These are phyloP conservation scores for Talaromyces sp. DNA, from an alignment of 2,329 filamentous ascomycete species.

Conservation along the genomic window DNA sequence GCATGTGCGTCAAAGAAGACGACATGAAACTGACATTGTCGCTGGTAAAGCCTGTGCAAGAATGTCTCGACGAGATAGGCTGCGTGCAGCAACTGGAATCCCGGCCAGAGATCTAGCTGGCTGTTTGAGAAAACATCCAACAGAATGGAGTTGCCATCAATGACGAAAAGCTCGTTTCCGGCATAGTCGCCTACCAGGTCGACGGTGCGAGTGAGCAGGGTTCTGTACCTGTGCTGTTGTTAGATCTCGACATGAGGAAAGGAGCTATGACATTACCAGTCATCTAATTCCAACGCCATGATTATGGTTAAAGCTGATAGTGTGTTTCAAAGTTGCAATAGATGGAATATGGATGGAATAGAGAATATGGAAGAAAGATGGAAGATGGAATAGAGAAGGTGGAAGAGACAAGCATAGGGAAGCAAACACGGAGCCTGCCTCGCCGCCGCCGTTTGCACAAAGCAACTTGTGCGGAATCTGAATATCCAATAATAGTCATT, in stretches of 20 bases:
- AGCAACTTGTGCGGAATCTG: not conserved
- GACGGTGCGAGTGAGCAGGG: slow-evolving; percentile 7
- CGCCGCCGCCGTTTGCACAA: not conserved
- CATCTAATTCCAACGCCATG: not conserved
- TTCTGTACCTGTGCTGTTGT: slow-evolving; percentile 4
- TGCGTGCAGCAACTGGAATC: slow-evolving; percentile 12
- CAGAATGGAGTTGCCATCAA: slow-evolving; percentile 13
- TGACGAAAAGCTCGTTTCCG: slow-evolving; percentile 12
- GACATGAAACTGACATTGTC: slow-evolving; percentile 11
- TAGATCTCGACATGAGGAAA: not conserved
- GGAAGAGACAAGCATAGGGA: not conserved
- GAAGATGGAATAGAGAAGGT: not conserved
- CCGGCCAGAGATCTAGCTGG: slow-evolving; percentile 8
- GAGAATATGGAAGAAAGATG: not conserved
- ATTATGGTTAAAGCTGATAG: not conserved
- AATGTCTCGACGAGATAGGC: slow-evolving; percentile 11
- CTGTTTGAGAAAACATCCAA: slow-evolving; percentile 11
- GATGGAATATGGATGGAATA: not conserved
- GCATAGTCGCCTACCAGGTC: slow-evolving; percentile 13
- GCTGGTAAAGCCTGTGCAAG: slow-evolving; percentile 4
- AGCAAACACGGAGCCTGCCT: not conserved
- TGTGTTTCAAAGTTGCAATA: not conserved
- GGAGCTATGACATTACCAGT: not conserved
- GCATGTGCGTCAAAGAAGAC: slow-evolving; percentile 12
- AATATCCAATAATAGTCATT: not conserved